A percentile compares a stretch with the other conserved stretches of the same genome.
Conservation (phyloP, 345 rosid genomes). For the Salix exigua region DNA sequence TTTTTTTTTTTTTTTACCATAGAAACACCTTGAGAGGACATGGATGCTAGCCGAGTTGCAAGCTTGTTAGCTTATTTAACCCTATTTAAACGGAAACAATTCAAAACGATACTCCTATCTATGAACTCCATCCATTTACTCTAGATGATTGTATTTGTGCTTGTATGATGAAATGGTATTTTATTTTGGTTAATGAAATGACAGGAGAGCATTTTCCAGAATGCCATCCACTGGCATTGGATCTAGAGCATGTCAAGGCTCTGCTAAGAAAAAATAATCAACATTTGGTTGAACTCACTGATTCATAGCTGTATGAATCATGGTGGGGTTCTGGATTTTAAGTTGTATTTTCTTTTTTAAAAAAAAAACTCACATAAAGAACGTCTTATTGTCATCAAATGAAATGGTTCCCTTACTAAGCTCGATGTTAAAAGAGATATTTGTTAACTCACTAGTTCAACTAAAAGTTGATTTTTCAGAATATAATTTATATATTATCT, state of each 20-base stretch:
- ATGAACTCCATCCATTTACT: neutral
- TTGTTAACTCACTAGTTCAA: too few relatives aligned
- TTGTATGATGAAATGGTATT: neutral
- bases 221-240: neutral
- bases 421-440: too few relatives aligned
- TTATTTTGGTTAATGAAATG: neutral
- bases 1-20: too few relatives aligned
- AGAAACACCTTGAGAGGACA: too few relatives aligned
- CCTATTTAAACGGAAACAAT: neutral
- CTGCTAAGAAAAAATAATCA: neutral
- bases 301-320: neutral
- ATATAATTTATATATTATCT: too few relatives aligned
- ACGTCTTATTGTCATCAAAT: too few relatives aligned
- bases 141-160: too few relatives aligned
- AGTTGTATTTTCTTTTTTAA: too few relatives aligned
- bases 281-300: neutral
- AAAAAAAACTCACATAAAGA: too few relatives aligned
- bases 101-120: neutral
- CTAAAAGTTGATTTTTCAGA: too few relatives aligned
- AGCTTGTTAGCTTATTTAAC: neutral
- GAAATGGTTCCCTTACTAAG: too few relatives aligned
- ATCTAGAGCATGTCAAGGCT: neutral
- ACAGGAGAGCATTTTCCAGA: neutral
- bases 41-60: too few relatives aligned
- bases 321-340: neutral